Base-by-base conservation (phyloP, 2,329 filamentous ascomycete genomes). In the Alternaria ethzedia region DNA sequence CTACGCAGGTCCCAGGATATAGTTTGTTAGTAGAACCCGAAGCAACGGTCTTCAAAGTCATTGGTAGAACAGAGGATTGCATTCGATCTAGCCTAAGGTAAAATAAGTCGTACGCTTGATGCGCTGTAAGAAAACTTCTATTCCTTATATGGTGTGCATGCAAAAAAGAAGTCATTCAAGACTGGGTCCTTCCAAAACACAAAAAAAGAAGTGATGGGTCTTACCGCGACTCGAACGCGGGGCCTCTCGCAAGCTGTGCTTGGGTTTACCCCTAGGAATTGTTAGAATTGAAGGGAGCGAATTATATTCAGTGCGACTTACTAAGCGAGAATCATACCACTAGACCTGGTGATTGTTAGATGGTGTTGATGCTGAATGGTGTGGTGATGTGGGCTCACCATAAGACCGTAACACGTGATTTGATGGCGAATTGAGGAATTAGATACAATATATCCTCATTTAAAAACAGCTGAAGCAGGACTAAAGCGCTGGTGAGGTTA, bases 151-250 rank as follows among this genome's bases (percentile, higher is more conserved):
- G n/a, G n/a, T n/a, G n/a, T n/a, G 2, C 28, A 6, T 20, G 49
- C 49, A 36, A 36, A 52, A 52, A 36, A 52, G 8, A 52, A 2
- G 41, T 3, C 0, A 6, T 10, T 23, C 32, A 2, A 6, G 5
- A 28, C 11, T 30, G 5, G 5, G 25, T 5, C 6, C 10, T 2
- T 21, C 1, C 1, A 4, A 15, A 57, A 26, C 12, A 4, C 10
- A 32, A 57, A 61, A 66, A 63, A 60, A 59, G 28, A 17, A 41
- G 36, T 25, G 20, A 54, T 28, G 65, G 65, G 65, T 68, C 65
- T 57, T 68, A 57, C 65, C 65, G 65, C 63, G 63, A 68, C 63
- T 68, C 65, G 65, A 68, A 68, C 63, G 59, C 65, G 65, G 65
- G 65, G 57, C 65, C 65, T 68, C 65, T 68, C 65, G 65, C 65